Conservation (phyloP, 2,329 filamentous ascomycete species). For the Talaromyces sp. region DNA sequence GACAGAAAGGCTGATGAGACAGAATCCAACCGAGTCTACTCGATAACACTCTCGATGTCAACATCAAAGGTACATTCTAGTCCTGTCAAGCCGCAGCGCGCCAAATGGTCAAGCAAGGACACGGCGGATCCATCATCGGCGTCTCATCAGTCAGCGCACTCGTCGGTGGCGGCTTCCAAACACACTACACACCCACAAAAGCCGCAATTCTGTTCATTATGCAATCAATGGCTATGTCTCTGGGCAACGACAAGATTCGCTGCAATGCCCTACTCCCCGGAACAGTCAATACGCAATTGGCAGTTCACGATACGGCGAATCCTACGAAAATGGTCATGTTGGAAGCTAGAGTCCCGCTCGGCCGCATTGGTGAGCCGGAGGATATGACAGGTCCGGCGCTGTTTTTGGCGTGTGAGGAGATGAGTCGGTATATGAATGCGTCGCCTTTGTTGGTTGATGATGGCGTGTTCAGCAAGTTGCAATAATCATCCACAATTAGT, state of each 20-base stretch:
- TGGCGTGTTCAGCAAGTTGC: conserved; percentile 7
- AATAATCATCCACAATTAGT: too few relatives aligned
- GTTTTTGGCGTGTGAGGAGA: conserved; percentile 25
- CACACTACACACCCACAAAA: background rate
- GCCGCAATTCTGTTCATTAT: background rate
- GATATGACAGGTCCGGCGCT: conserved; percentile 72
- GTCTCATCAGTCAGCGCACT: conserved; percentile 33
- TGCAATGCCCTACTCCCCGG: background rate
- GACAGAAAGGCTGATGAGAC: background rate
- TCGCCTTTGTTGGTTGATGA: conserved; percentile 25
- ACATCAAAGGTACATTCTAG: conserved; percentile 29
- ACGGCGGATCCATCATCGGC: conserved; percentile 33
- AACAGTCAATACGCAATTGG: background rate
- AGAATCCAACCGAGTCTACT: background rate
- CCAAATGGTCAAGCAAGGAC: conserved; percentile 30
- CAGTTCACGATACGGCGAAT: background rate
- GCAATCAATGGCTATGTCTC: background rate
- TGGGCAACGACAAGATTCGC: background rate
- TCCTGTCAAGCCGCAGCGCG: conserved; percentile 31
- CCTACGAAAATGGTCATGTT: background rate
- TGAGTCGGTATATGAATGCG: conserved; percentile 23
- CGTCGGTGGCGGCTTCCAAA: background rate
- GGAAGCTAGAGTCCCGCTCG: conserved; percentile 31
- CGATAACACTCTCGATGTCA: background rate
- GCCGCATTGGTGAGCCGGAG: conserved; percentile 61